Evolutionary conservation across 352 stramenopile genomes (phyloP), one percentile per base, ranked within the genome.

Genomic region (Phytopythium ostracodes): DNA sequence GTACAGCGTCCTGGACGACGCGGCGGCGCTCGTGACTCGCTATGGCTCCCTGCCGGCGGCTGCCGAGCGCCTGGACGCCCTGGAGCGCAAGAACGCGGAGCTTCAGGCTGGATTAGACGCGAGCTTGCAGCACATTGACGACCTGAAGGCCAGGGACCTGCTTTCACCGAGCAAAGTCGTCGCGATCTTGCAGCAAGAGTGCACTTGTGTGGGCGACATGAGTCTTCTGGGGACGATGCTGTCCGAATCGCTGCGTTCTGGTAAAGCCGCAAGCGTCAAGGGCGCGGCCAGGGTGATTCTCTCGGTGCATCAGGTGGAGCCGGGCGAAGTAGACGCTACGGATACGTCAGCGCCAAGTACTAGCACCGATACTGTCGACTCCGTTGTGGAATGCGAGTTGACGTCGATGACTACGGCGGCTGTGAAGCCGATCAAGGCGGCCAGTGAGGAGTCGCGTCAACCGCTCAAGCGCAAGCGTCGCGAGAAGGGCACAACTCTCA

Each of bases 31-130:
- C 2, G 46, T 52, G 46, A 52, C 46, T 0, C 46, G 46, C 7
- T 52, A 33, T 12, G 46, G 46, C 24, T 52, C 46, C 6, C 10
- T 52, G 22, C 35, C 24, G 0, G 2, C 22, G 46, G 46, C 46
- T 52, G 46, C 22, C 5, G 46, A 35, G 11, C 46, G 24, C 24
- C 14, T 52, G 46, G 14, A 20, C 10, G 24, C 12, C 2, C 24
- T 52, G 46, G 46, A 52, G 46, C 46, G 46, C 46, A 15, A 52
- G 46, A 52, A 52, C 46, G 46, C 46, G 46, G 46, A 52, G 46
- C 46, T 52, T 2, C n/a, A 15, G 46, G 46, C 46, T 11, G 24
- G 24, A 24, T 8, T 51, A 10, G 22, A 14, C n/a, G 22, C n/a
- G 17, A 51, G 22, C 22, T 51, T 22, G 44, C 0, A 8, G n/a